Conservation (phyloP, 306 rosid species). For the Cyamopsis tetragonoloba region DNA sequence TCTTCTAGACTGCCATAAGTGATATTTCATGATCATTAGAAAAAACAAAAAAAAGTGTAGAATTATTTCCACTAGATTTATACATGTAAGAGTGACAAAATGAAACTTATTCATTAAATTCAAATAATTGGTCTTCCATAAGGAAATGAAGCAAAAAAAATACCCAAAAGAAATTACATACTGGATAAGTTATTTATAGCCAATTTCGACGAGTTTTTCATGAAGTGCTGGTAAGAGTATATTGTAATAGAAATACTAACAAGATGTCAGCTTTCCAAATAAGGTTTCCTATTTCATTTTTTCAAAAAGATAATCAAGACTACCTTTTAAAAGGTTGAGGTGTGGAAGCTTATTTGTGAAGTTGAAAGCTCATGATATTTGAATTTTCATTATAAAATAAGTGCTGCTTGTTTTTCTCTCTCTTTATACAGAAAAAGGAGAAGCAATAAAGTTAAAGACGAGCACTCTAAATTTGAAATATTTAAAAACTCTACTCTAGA, state of each 20-base stretch:
- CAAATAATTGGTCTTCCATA: constrained; percentile 12
- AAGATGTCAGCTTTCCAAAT: too few species aligned
- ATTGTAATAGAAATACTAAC: too few species aligned
- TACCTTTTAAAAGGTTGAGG: too few species aligned
- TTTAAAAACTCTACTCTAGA: background rate
- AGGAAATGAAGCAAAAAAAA: constrained; percentile 21
- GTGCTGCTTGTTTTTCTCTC: constrained; percentile 17
- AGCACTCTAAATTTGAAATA: constrained; percentile 1
- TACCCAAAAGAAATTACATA: constrained; percentile 2
- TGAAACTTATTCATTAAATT: background rate
- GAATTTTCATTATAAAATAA: too few species aligned
- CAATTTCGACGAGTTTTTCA: too few species aligned
- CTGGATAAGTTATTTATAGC: background rate
- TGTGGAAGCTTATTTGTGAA: too few species aligned
- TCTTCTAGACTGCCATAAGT: constrained; percentile 68
- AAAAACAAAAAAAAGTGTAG: background rate
- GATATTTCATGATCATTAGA: constrained; percentile 6
- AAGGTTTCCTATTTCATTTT: too few species aligned
- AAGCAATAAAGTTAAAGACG: constrained; percentile 21
- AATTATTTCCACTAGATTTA: constrained; percentile 14
- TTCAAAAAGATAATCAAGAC: too few species aligned
- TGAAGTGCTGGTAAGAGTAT: too few species aligned
- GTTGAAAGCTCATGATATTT: too few species aligned
- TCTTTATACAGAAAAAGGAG: background rate
- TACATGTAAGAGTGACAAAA: constrained; percentile 6